These are phyloP conservation scores for Talaromyces marneffei DNA, from an alignment of 2,329 filamentous ascomycete genomes.

Conservation along the genomic window DNA sequence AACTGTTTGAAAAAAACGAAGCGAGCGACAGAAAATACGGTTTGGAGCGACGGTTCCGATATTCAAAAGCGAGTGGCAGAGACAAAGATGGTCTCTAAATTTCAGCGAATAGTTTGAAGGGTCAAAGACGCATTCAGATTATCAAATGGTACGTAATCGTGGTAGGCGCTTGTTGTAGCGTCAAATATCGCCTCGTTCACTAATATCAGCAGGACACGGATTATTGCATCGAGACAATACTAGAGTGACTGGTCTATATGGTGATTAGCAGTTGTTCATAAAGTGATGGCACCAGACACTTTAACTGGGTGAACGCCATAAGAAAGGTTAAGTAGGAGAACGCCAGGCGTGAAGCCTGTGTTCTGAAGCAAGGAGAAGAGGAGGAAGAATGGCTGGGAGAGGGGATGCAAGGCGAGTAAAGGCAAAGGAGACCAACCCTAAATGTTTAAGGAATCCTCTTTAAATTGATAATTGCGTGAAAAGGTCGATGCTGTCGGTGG, in stretches of 20 bases:
- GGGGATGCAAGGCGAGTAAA: slow-evolving; percentile 6
- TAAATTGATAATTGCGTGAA: not conserved
- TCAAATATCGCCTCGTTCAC: not conserved
- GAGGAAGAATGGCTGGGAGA: slow-evolving; percentile 9
- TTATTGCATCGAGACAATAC: slow-evolving; percentile 4
- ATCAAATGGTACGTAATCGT: slow-evolving; percentile 2
- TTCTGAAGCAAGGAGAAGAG: slow-evolving; percentile 3
- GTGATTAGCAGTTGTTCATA: not conserved
- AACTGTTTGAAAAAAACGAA: slow-evolving; percentile 27
- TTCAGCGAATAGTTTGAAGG: slow-evolving; percentile 23
- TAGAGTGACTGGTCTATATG: not conserved
- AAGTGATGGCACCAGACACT: not conserved
- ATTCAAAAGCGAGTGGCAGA: slow-evolving; percentile 18
- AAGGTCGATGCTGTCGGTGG: not conserved
- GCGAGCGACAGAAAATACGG: slow-evolving; percentile 44
- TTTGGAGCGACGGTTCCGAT: slow-evolving; percentile 32
- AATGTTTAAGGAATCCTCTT: not conserved
- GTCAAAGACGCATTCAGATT: slow-evolving; percentile 32
- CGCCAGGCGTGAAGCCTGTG: not conserved
- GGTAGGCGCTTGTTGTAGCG: not conserved
- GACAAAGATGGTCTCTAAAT: slow-evolving; percentile 40
- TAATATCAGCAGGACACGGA: slow-evolving; percentile 5
- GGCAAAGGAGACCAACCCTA: slow-evolving; percentile 7
- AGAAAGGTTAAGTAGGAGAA: not conserved
- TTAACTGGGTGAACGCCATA: not conserved